Conservation (phyloP, 805 yeast species). For the Clavispora santaluciae region DNA sequence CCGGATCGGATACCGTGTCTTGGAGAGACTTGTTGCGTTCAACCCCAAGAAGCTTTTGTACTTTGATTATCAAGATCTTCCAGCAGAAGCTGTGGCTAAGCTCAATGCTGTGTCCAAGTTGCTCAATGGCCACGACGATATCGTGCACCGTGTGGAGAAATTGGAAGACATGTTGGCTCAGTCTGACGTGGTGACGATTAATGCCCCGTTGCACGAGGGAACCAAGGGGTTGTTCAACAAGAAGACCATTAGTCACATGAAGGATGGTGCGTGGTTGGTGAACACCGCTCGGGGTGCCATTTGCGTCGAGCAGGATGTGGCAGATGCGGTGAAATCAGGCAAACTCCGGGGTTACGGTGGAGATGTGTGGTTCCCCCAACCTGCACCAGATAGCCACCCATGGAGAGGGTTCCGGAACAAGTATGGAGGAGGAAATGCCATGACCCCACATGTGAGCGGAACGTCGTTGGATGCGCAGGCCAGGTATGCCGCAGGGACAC, state of each 20-base stretch:
- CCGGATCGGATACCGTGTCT: slow-evolving; percentile 71
- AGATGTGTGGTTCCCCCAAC: slow-evolving; percentile 84
- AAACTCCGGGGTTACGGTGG: slow-evolving; percentile 78
- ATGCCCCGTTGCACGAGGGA: slow-evolving; percentile 71
- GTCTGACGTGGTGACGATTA: slow-evolving; percentile 71
- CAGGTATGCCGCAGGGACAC: slow-evolving; percentile 67
- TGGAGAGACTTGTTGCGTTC: slow-evolving; percentile 68
- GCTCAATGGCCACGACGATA: slow-evolving; percentile 43
- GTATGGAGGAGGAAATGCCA: slow-evolving; percentile 67
- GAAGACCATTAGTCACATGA: slow-evolving; percentile 61
- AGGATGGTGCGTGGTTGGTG: slow-evolving; percentile 67
- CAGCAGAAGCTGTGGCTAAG: slow-evolving; percentile 43
- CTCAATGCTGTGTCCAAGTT: slow-evolving; percentile 33
- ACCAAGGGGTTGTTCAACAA: slow-evolving; percentile 65
- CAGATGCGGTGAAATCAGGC: slow-evolving; percentile 65
- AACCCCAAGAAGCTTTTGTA: slow-evolving; percentile 70
- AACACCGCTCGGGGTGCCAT: slow-evolving; percentile 85
- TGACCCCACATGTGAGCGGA: slow-evolving; percentile 82
- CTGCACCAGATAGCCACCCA: slow-evolving; percentile 72
- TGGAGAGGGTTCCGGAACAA: slow-evolving; percentile 68
- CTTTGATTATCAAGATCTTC: slow-evolving; percentile 69
- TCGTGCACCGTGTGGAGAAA: slow-evolving; percentile 54
- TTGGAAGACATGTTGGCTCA: slow-evolving; percentile 62
- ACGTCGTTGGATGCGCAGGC: slow-evolving; percentile 76
- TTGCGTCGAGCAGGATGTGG: slow-evolving; percentile 67